Evolutionary conservation across 257 asterid species (phyloP), one percentile per base, ranked within the genome.

Genomic region (Nicotiana noctiflora): DNA sequence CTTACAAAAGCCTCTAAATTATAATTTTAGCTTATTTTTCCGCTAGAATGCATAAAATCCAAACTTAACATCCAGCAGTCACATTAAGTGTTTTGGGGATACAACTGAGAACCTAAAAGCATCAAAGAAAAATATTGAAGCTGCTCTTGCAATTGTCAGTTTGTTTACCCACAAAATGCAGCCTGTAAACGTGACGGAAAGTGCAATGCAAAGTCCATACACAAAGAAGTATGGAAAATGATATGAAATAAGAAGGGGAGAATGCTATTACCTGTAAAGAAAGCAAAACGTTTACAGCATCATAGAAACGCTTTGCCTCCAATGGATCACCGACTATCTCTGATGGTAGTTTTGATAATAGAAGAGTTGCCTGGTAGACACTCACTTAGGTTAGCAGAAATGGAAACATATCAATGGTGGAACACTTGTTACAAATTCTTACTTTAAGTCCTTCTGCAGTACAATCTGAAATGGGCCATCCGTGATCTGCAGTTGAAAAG

Each of bases 401-500:
- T 37, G 34, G 21, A 80, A 37, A 29, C 51, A 76, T 18, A 80
- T 32, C 18, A 60, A 12, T 49, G 32, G 75, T 37, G 8, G 27
- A 82, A 60, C 37, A 23, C 25, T n/a, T 44, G 56, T 76, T 51
- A 80, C 29, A 77, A 75, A 29, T 25, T 49, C 52, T 83, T 90
- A 90, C 99, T 86, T 94, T 96, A 82, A 94, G 88, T 84, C 99
- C 98, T 91, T 96, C 99, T 18, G 99, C 97, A 23, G 99, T 91
- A 90, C 99, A 96, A 89, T 96, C 99, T 32, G 99, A 96, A 82
- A 96, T 94, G 64, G 99, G 99, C 99, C 99, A 96, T 81, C 99
- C 98, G 81, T 96, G 99, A 85, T 96, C 99, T 80, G 93, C 97
- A 29, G 96, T 92, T 64, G 99, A 96, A 84, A 96, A 96, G 56